A percentile compares a stretch with the other conserved stretches of the same genome.
phyloP scores from a whole-genome alignment of 768 basidiomycete genomes.

The Boletus reticulatus region DNA sequence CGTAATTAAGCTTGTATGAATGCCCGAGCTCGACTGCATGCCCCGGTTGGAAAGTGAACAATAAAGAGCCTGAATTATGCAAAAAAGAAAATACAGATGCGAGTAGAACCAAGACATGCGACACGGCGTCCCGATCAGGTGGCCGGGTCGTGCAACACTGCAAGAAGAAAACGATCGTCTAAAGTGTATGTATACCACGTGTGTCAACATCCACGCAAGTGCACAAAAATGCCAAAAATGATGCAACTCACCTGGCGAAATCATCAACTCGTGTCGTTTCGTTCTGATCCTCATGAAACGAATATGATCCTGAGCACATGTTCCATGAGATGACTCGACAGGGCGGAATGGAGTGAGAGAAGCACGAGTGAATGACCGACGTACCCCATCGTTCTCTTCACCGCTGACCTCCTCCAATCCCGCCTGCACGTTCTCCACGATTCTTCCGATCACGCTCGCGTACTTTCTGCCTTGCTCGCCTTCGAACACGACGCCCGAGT shows the following conservation, averaged over 20 bases:
- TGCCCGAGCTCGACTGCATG: background rate
- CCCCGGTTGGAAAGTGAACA: background rate
- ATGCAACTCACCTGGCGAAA: conserved; percentile 74
- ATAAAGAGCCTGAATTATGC: conserved; percentile 5
- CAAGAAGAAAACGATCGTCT: conserved; percentile 77
- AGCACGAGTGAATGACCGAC: conserved; percentile 14
- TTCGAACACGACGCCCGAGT: conserved; percentile 83
- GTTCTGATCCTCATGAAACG: conserved; percentile 90
- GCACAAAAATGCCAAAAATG: background rate
- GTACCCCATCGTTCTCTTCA: conserved; percentile 56
- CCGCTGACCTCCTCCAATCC: conserved; percentile 77
- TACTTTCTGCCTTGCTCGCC: conserved; percentile 80
- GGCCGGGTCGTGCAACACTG: conserved; percentile 78
- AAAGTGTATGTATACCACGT: conserved; percentile 23
- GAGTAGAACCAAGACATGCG: background rate
- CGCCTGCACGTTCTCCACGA: conserved; percentile 75
- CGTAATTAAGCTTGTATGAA: background rate
- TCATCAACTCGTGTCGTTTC: conserved; percentile 89
- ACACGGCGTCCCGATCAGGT: conserved; percentile 26
- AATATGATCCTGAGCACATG: conserved; percentile 65
- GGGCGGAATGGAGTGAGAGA: background rate
- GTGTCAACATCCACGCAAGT: background rate
- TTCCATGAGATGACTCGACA: background rate
- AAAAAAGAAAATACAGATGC: conserved; percentile 10
- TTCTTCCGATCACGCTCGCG: conserved; percentile 65